phyloP scores from a whole-genome alignment of 306 rosid species.

The Bauhinia variegata region DNA sequence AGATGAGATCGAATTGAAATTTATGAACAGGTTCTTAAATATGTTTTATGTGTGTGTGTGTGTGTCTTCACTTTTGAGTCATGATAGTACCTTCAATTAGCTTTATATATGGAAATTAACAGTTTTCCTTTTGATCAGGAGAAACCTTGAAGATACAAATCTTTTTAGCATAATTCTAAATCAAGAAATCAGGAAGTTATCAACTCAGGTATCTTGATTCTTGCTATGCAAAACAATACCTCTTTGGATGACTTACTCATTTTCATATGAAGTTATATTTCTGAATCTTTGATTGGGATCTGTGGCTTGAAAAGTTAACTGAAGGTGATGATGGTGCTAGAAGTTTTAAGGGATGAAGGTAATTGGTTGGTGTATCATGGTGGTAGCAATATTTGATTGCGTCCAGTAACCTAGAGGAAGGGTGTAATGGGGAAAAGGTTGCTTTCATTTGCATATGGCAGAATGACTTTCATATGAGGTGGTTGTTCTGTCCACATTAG shows the following conservation, averaged over 20 bases:
- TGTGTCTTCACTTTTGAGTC: conserved; percentile 9
- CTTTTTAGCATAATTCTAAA: conserved; percentile 74
- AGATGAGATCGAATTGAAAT: conserved; percentile 91
- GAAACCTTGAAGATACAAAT: conserved; percentile 86
- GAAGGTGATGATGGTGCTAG: background rate
- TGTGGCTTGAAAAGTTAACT: background rate
- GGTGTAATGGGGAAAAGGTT: no score
- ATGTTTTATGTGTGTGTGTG: conserved; percentile 1
- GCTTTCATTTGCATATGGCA: background rate
- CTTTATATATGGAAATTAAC: conserved; percentile 16
- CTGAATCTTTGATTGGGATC: background rate
- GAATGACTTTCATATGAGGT: background rate
- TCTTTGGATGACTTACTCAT: conserved; percentile 26
- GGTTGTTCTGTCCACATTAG: background rate
- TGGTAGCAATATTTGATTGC: no score
- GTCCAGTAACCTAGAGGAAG: no score
- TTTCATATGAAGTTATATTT: background rate
- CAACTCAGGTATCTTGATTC: conserved; percentile 74
- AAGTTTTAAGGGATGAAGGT: no score
- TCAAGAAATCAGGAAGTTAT: conserved; percentile 86
- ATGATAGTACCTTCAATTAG: conserved; percentile 12
- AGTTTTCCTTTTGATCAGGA: conserved; percentile 53
- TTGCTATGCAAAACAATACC: conserved; percentile 7
- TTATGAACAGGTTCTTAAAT: conserved; percentile 82
- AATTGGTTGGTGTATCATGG: no score